Base-by-base conservation (phyloP, 2,329 filamentous ascomycete genomes). In the Didymella segeticola region DNA sequence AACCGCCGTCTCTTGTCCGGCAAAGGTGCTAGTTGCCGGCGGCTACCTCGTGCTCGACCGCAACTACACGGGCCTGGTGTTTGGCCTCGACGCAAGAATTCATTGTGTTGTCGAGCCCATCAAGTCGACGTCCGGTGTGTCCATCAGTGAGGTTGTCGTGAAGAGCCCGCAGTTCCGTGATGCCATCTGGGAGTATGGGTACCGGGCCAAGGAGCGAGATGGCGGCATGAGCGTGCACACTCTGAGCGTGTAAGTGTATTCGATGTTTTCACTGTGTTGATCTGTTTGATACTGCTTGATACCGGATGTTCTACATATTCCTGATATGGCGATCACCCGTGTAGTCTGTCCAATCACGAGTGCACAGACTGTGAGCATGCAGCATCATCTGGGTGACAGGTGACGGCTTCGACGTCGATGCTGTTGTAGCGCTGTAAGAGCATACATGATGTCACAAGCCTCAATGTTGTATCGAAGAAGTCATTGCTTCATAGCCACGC, bases 11-110 rank as follows among this genome's bases (percentile, higher is more conserved):
- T 98, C 95, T 59, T 93, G 95, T 19, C 95, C 95, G 15, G 95
- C 95, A 65, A 99, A 99, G 80, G 95, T 99, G 56, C 85, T 99
- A 61, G 84, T 98, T 47, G 91, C 93, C 4, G 95, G 95, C 60
- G 95, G 95, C 57, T 99, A 98, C 77, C 86, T 98, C 38, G 93
- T 97, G 19, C 87, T 99, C 38, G 93, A 98, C 78, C 86, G 90
- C 57, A 81, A 84, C 57, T 92, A 97, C 76, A 95, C 89, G 3
- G 93, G 88, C 29, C 79, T 86, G 15, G 85, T 88, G 4, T 86
- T 87, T 64, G 85, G 84, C 26, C 80, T 88, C 43, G 80, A 87
- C 70, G 85, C 86, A 38, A 79, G 86, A 51, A 87, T 88, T 27
- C 85, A 88, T 69, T 82, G 85, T 36, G 72, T 82, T 57, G 80